Evolutionary conservation across 306 rosid species (phyloP), one percentile per base, ranked within the genome.

Genomic region (Betula pendula): DNA sequence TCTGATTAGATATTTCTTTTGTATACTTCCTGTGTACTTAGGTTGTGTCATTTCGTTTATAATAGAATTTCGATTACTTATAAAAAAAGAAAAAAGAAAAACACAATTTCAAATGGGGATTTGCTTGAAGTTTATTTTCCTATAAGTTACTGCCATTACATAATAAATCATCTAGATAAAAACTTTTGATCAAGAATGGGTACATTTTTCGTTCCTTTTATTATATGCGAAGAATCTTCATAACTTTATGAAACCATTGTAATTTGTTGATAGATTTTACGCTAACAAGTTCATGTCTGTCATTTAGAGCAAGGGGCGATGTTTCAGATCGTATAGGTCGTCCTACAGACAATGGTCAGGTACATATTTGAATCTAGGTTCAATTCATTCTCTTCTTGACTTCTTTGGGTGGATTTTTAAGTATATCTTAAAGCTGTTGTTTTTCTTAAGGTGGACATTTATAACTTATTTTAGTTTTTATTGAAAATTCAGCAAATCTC

Each of bases 291-390:
- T 45, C 62, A 47, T 75, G 22, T 6, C 51, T 74, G 62, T 73
- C 75, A 75, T 86, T 60, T 77, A 95, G 99, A 85, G 92, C 99
- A 43, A 95, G 92, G 98, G 99, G 99, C 75, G 99, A 95, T 74
- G 98, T 95, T 81, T 95, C 99, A 25, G 99, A 95, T 80, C 97
- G 98, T 70, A 95, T 95, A 52, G 99, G 99, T 73, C 97, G 99
- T 68, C 96, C 99, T 11, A 91, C 98, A 15, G 99, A 95, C 84
- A 91, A 90, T 70, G 98, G 99, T 24, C 99, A 95, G 96, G 99
- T 95, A 85, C 49, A 77, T 69, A 71, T 62, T 55, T 68, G 11
- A 59, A 52, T 25, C 73, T 56, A 50, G 72, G 17, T 81, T 71
- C 45, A 16, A 20, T 70, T 63, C 43, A 33, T 56, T 70, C 49